Evolutionary conservation across 2,329 filamentous ascomycete genomes (phyloP).

Genomic region (Ascochyta viciae-villosae): DNA sequence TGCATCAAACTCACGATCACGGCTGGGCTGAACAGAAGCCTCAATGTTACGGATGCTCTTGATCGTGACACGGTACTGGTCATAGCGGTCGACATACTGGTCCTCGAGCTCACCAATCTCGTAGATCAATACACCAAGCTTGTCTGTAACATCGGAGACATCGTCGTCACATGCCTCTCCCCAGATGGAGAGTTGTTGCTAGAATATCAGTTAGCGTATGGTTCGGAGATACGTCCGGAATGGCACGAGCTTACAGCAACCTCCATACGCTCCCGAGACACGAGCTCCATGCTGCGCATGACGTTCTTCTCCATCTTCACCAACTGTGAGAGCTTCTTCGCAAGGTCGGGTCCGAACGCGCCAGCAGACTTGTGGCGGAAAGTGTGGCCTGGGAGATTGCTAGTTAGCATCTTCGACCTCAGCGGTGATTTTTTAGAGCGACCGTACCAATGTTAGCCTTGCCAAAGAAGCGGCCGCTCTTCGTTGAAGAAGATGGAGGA

Average conservation of each 20-base stretch:
- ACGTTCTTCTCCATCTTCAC: constrained; percentile 99
- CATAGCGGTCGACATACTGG: constrained; percentile 97
- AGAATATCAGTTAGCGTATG: constrained; percentile 24
- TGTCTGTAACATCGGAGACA: constrained; percentile 98
- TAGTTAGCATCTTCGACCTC: background rate
- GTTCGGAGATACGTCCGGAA: constrained; percentile 7
- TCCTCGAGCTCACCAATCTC: constrained; percentile 98
- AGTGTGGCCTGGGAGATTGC: constrained; percentile 63
- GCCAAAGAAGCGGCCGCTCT: constrained; percentile 88
- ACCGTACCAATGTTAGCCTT: constrained; percentile 78
- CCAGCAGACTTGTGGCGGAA: constrained; percentile 78
- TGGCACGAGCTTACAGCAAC: constrained; percentile 76
- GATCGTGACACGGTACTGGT: constrained; percentile 98
- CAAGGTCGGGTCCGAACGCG: constrained; percentile 83
- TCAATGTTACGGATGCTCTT: constrained; percentile 99
- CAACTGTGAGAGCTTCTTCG: constrained; percentile 96
- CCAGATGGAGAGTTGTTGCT: constrained; percentile 99
- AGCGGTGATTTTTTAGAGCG: background rate
- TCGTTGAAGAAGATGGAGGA: constrained; percentile 89
- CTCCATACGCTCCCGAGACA: constrained; percentile 96
- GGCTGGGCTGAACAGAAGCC: constrained; percentile 95
- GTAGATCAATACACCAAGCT: constrained; percentile 96
- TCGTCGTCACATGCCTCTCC: constrained; percentile 95
- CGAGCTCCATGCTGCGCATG: constrained; percentile 96
- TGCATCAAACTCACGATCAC: constrained; percentile 75